These are phyloP conservation scores for Alternaria incomplexa DNA, from an alignment of 2,329 filamentous ascomycete species.

Conservation along the genomic window DNA sequence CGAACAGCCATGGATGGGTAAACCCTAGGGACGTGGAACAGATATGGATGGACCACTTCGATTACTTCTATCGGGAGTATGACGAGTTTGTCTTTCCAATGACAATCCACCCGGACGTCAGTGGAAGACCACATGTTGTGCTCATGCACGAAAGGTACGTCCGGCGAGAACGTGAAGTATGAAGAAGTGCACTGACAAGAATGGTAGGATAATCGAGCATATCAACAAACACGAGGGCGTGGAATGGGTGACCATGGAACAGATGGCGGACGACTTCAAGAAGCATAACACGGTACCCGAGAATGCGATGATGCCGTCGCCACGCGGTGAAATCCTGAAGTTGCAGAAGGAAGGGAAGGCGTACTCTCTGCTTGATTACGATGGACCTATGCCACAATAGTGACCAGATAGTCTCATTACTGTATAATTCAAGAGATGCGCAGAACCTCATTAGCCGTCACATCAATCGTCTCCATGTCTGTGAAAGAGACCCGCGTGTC, in stretches of 20 bases:
- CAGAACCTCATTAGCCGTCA: background rate
- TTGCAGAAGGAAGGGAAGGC: constrained; percentile 44
- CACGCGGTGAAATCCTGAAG: constrained; percentile 60
- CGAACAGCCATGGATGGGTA: constrained; percentile 69
- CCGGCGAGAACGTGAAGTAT: background rate
- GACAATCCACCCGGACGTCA: constrained; percentile 73
- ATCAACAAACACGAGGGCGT: constrained; percentile 69
- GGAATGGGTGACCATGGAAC: constrained; percentile 72
- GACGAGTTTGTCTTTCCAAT: constrained; percentile 80
- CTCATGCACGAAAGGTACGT: constrained; percentile 73
- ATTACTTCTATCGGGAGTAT: constrained; percentile 78
- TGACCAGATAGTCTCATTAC: background rate
- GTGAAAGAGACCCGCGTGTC: background rate
- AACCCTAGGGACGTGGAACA: constrained; percentile 66
- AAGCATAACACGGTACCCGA: constrained; percentile 63
- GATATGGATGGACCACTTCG: constrained; percentile 70
- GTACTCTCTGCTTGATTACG: constrained; percentile 31
- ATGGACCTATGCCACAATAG: constrained; percentile 20
- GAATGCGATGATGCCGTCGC: constrained; percentile 67
- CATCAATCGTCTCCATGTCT: background rate
- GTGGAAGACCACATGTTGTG: constrained; percentile 71
- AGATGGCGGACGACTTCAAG: constrained; percentile 78
- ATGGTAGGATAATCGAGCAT: constrained; percentile 66
- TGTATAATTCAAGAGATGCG: background rate
- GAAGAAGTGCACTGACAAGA: background rate